Conservation (phyloP, 148 eudicot species). For the Dysphania ambrosioides region DNA sequence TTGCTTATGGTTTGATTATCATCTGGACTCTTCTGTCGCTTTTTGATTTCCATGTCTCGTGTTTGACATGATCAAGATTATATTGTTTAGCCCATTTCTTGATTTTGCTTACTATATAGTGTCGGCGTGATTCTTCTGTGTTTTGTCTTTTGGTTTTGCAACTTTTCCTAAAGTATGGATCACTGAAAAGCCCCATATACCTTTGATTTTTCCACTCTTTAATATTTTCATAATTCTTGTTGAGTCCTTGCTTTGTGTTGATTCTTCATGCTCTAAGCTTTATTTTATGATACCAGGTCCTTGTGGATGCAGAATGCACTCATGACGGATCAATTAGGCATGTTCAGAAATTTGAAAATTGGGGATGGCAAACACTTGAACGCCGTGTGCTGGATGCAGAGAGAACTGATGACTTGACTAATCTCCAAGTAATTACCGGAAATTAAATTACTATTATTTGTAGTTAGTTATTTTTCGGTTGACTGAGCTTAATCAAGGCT, state of each 20-base stretch:
- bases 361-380: conserved; percentile 96
- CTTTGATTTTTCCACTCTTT: neutral
- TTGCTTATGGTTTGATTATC: neutral
- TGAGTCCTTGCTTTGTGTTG: neutral
- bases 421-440: conserved; percentile 56
- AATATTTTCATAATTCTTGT: neutral
- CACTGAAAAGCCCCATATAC: neutral
- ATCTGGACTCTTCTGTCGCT: neutral
- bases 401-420: conserved; percentile 70
- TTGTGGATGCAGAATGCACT: conserved; percentile 99
- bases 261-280: conserved; percentile 13
- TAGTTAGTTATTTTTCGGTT: neutral
- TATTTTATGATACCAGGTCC: conserved; percentile 52
- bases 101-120: neutral
- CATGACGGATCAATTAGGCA: conserved; percentile 97
- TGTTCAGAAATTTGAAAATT: conserved; percentile 86
- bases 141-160: neutral
- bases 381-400: conserved; percentile 89
- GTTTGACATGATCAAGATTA: neutral
- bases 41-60: neutral
- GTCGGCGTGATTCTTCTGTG: neutral
- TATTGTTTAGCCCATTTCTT: neutral
- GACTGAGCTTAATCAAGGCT: neutral
- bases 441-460: neutral
- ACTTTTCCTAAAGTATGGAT: neutral